phyloP scores from a whole-genome alignment of 805 yeast species.

The Lipomyces yamadae region DNA sequence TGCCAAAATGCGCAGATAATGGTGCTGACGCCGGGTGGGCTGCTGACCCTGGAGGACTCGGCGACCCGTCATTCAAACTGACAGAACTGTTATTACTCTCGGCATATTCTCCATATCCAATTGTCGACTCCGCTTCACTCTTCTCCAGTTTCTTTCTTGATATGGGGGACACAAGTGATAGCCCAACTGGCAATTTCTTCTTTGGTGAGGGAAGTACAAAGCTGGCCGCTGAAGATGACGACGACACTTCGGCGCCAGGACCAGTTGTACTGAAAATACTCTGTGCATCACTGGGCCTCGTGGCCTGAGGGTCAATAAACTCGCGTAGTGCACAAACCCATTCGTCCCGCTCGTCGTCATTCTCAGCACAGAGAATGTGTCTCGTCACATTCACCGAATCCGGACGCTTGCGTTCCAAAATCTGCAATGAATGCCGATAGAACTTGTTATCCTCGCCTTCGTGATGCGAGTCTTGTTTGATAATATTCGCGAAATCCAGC shows the following conservation, averaged over 20 bases:
- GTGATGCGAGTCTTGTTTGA: slow-evolving; percentile 23
- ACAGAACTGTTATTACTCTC: slow-evolving; percentile 1
- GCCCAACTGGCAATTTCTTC: slow-evolving; percentile 25
- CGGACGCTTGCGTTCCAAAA: slow-evolving; percentile 51
- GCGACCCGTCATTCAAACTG: slow-evolving; percentile 5
- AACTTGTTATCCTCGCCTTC: slow-evolving; percentile 38
- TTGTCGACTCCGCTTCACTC: background rate
- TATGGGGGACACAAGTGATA: slow-evolving; percentile 25
- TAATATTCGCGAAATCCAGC: slow-evolving; percentile 57
- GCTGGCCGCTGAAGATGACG: slow-evolving; percentile 10
- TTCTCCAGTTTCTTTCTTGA: slow-evolving; percentile 12
- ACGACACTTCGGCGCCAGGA: slow-evolving; percentile 10
- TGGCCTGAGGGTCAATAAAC: background rate
- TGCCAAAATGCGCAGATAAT: slow-evolving; percentile 15
- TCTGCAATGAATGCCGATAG: slow-evolving; percentile 64
- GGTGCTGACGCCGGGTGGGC: slow-evolving; percentile 11
- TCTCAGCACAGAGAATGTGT: slow-evolving; percentile 78
- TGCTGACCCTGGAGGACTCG: slow-evolving; percentile 11
- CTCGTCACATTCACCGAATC: slow-evolving; percentile 40
- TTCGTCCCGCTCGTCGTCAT: slow-evolving; percentile 71
- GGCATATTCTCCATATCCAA: background rate
- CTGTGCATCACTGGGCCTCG: background rate
- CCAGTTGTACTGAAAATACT: slow-evolving; percentile 1
- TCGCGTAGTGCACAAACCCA: slow-evolving; percentile 61
- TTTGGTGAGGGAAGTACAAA: slow-evolving; percentile 10